Evolutionary conservation across 306 rosid genomes (phyloP).

Genomic region (Dalbergia oliveri): DNA sequence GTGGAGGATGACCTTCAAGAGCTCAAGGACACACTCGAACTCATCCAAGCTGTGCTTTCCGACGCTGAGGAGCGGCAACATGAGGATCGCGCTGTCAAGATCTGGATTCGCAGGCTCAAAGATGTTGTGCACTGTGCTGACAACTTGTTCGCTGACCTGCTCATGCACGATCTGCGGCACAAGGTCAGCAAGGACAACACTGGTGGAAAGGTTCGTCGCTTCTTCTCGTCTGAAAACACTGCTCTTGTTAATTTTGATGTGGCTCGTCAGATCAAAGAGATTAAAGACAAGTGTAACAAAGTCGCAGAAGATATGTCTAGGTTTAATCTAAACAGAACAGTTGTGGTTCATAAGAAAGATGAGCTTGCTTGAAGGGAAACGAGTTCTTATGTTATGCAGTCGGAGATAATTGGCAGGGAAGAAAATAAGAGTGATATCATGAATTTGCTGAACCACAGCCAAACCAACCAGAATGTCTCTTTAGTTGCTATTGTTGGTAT

Average conservation of each 20-base stretch:
- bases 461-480: not conserved
- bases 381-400: slow-evolving; percentile 10
- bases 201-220: too few relatives aligned
- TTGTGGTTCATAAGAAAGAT: not conserved
- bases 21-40: too few relatives aligned
- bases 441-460: not conserved
- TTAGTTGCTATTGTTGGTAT: too few relatives aligned
- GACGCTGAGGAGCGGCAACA: too few relatives aligned
- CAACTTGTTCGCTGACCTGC: too few relatives aligned
- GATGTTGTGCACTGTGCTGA: too few relatives aligned
- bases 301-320: not conserved
- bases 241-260: not conserved
- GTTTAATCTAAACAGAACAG: not conserved
- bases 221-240: not conserved
- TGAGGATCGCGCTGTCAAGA: too few relatives aligned
- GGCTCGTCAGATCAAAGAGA: not conserved
- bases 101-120: too few relatives aligned
- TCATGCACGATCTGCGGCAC: too few relatives aligned
- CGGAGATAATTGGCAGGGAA: slow-evolving; percentile 11
- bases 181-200: too few relatives aligned
- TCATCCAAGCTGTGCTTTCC: too few relatives aligned
- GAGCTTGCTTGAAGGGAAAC: slow-evolving; percentile 15
- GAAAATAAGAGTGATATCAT: slow-evolving; percentile 6
- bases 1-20: too few relatives aligned
- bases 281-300: not conserved